These are phyloP conservation scores for Exophiala xenobiotica DNA, from an alignment of 2,329 filamentous ascomycete genomes.

Conservation along the genomic window DNA sequence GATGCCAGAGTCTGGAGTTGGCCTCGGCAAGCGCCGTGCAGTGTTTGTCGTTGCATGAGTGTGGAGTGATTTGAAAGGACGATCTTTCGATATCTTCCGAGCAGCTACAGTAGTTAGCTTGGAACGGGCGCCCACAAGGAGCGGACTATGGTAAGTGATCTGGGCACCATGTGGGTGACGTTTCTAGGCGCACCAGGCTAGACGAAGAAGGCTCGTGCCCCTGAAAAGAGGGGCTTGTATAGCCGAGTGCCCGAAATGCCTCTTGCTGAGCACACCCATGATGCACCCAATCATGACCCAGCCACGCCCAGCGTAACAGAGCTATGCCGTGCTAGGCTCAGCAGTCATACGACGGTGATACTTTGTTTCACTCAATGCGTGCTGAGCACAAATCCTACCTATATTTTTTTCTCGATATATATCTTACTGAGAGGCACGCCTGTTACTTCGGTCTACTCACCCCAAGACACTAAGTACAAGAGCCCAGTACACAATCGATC, in stretches of 20 bases:
- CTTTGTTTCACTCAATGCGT: neutral
- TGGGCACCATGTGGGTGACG: too few relatives aligned
- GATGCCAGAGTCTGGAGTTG: neutral
- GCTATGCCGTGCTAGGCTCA: too few relatives aligned
- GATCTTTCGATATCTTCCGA: neutral
- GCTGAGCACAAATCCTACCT: neutral
- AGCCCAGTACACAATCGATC: conserved; percentile 1
- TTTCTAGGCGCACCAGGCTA: neutral
- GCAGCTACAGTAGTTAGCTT: neutral
- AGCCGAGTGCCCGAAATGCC: neutral
- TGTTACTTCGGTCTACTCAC: neutral
- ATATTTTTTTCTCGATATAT: neutral
- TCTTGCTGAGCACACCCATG: neutral
- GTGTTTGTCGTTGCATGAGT: neutral
- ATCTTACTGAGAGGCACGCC: neutral
- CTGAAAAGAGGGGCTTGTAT: neutral
- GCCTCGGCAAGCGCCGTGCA: conserved; percentile 3
- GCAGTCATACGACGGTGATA: neutral
- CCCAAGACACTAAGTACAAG: conserved; percentile 1
- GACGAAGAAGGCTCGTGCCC: conserved; percentile 2
- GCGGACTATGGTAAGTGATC: too few relatives aligned
- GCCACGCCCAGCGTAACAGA: too few relatives aligned
- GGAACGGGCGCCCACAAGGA: neutral
- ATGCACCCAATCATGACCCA: neutral
- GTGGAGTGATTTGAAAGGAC: neutral